Evolutionary conservation across 106 monocot genomes (phyloP), one percentile per base, ranked within the genome.

Genomic region (Iris macrosiphon): DNA sequence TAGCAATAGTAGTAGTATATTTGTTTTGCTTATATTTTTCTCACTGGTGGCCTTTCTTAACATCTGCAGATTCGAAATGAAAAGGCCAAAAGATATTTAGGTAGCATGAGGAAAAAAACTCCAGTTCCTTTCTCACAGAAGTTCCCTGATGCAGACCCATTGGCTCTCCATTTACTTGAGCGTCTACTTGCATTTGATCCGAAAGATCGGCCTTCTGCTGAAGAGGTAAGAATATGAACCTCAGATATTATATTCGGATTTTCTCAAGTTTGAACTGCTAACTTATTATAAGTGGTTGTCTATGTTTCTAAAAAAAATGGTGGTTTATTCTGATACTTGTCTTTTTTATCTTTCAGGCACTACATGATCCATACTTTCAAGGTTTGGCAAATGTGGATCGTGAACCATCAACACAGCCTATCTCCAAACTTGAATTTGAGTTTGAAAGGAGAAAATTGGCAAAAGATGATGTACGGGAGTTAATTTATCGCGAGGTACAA

Each of bases 381-480:
- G 78, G 82, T 22, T 57, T 87, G 42, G 45, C 77, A 47, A 78
- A 78, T 75, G 55, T 57, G 32, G 87, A 87, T 3, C 67, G 74
- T 49, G 87, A 87, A 78, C 87, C 87, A 33, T 67, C 78, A 55
- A 78, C 78, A 42, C 82, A 78, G n/a, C 75, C 82, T 19, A 87
- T 87, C 21, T 69, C 82, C 39, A 87, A 87, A 58, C 71, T 82
- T 56, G 82, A 87, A 45, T 87, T 87, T 75, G 87, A 87, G 46
- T 87, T 87, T 60, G 87, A 87, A 61, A 78, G 74, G 40, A 82
- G 81, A 68, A 82, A 82, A 70, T 31, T 87, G 49, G 59, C 87
- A 37, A 87, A 81, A 57, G 78, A 87, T 61, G 87, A 87, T 60
- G 78, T 87, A 25, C 70, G 87, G 38, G 87, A 87, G 52, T 52